Evolutionary conservation across 225 moss, liverwort and hornwort species (phyloP), one percentile per base, ranked within the genome.

Genomic region (Thuidium tamariscinum): DNA sequence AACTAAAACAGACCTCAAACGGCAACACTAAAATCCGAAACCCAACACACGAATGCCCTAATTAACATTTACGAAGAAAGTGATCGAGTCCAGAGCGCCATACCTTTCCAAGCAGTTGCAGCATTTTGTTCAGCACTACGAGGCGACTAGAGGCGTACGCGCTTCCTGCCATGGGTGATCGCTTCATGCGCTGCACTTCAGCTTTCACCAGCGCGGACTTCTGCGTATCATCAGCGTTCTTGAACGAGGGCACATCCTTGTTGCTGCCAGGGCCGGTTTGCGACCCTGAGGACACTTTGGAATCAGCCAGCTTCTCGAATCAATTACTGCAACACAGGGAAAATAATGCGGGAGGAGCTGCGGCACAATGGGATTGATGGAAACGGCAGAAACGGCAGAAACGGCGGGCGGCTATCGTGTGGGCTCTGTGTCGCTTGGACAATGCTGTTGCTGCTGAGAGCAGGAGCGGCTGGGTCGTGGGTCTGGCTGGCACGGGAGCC

Each of bases 151-250:
- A 29, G 36, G 82, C 67, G 49, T 48, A 77, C 8, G 67, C 56
- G 48, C 76, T 82, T 67, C 67, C 87, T 23, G 80, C 72, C 64
- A 46, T 8, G 37, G 82, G 66, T 2, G 4, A 48, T 12, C 82
- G 76, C 76, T 87, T 87, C 87, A 87, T 68, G 82, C 82, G 87
- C 80, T 92, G 84, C 88, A 96, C 87, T 86, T 96, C 97, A 67
- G 90, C 89, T n/a, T 95, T 88, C 91, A 96, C 92, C 82, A 88
- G 66, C 90, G n/a, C 89, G 37, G 88, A 88, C 89, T 92, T 92
- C 60, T 89, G 92, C 60, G 79, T 67, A 72, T 93, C 92, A 26
- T 82, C 88, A 11, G 71, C 55, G 64, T 48, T 66, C 48, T 41
- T 79, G 65, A 46, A 80, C 34, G 68, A 77, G 57, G 82, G 30